phyloP scores from a whole-genome alignment of 129 eudicot species.

The Deinandra increscens region DNA sequence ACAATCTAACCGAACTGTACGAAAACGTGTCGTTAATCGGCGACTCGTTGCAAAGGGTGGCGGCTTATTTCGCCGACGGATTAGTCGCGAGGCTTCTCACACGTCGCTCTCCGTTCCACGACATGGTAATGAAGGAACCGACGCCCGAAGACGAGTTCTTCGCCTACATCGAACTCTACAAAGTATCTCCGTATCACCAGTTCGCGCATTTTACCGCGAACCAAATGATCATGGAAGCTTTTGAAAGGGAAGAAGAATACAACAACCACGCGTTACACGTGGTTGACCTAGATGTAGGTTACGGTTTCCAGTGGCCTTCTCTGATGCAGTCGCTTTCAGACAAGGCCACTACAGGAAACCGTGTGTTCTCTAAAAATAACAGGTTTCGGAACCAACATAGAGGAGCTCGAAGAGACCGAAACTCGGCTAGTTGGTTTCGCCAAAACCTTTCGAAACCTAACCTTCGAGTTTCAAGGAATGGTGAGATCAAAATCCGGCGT shows the following conservation, averaged over 20 bases:
- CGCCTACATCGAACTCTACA: conserved; percentile 71
- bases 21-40: conserved; percentile 50
- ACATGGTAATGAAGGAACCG: conserved; percentile 66
- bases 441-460: conserved; percentile 45
- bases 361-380: conserved; percentile 56
- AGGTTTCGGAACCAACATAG: conserved; percentile 52
- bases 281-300: conserved; percentile 62
- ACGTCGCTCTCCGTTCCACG: conserved; percentile 61
- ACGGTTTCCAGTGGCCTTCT: conserved; percentile 95
- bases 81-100: conserved; percentile 69
- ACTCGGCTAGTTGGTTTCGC: conserved; percentile 53
- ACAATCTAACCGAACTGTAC: conserved; percentile 50
- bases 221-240: conserved; percentile 78
- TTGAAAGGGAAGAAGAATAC: conserved; percentile 25
- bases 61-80: conserved; percentile 86
- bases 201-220: conserved; percentile 95
- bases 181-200: conserved; percentile 75
- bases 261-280: conserved; percentile 52
- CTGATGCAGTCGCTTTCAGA: conserved; percentile 83
- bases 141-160: conserved; percentile 55
- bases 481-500: conserved; percentile 35
- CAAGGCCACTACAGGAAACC: conserved; percentile 37
- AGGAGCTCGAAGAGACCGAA: conserved; percentile 62
- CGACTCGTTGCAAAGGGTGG: conserved; percentile 79
- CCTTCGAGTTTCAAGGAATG: conserved; percentile 54